A percentile compares a stretch with the other conserved stretches of the same genome.
These are phyloP conservation scores for Tympanopsis confertula DNA, from an alignment of 2,329 filamentous ascomycete species.

Conservation along the genomic window DNA sequence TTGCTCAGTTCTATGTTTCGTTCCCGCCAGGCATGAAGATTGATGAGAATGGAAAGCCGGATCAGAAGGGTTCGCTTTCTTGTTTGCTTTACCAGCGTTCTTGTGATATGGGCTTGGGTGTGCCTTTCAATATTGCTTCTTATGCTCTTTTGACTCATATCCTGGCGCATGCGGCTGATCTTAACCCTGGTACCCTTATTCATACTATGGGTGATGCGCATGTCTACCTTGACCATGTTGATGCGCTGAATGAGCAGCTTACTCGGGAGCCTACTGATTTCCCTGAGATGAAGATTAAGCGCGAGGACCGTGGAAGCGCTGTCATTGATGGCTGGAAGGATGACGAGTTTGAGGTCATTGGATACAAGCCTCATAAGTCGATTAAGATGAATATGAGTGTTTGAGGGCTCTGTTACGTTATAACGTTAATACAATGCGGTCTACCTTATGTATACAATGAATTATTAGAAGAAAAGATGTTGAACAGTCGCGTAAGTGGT, in stretches of 20 bases:
- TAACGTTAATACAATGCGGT: no score
- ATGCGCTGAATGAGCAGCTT: slow-evolving; percentile 57
- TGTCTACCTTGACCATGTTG: slow-evolving; percentile 61
- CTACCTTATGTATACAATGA: no score
- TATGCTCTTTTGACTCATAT: slow-evolving; percentile 65
- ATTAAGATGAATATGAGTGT: slow-evolving; percentile 74
- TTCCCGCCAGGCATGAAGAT: slow-evolving; percentile 29
- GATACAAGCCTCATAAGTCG: slow-evolving; percentile 59
- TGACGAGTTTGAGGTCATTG: slow-evolving; percentile 57
- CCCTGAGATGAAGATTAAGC: slow-evolving; percentile 46
- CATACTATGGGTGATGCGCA: slow-evolving; percentile 69
- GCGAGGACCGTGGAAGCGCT: slow-evolving; percentile 28
- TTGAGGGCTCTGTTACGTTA: no score
- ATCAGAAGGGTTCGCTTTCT: slow-evolving; percentile 39
- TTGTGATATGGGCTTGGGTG: slow-evolving; percentile 64
- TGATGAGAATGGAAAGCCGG: slow-evolving; percentile 6
- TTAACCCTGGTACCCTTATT: slow-evolving; percentile 54
- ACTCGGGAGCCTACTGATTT: slow-evolving; percentile 52
- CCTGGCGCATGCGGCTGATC: slow-evolving; percentile 53
- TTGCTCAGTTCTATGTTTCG: slow-evolving; percentile 64
- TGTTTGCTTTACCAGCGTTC: slow-evolving; percentile 59
- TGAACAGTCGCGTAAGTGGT: no score
- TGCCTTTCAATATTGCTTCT: slow-evolving; percentile 65
- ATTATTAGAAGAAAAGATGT: no score
- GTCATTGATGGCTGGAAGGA: slow-evolving; percentile 59